Conservation (phyloP, 2,329 filamentous ascomycete species). For the Endothia cerciana region DNA sequence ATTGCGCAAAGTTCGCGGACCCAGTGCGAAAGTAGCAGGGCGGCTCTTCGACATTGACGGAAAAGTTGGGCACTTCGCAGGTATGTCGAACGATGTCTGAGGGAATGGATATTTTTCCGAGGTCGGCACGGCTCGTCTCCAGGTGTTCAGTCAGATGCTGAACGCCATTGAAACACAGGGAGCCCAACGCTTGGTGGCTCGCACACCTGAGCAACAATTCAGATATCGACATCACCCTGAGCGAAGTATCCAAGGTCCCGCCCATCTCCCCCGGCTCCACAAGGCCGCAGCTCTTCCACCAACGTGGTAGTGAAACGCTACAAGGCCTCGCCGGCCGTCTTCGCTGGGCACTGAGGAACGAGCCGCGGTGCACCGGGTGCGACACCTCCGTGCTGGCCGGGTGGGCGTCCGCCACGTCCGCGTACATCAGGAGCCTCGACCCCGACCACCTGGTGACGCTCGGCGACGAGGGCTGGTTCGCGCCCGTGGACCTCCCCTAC, state of each 20-base stretch:
- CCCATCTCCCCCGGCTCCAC: too few relatives aligned
- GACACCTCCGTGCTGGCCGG: conserved; percentile 58
- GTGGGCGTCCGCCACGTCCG: conserved; percentile 61
- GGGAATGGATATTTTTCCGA: neutral
- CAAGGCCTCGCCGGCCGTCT: conserved; percentile 48
- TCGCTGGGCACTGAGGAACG: conserved; percentile 59
- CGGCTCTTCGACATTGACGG: conserved; percentile 23
- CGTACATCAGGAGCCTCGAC: conserved; percentile 66
- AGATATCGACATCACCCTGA: conserved; percentile 54
- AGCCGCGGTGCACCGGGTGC: conserved; percentile 65
- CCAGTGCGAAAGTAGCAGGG: conserved; percentile 23
- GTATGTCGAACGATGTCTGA: neutral
- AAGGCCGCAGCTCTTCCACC: neutral
- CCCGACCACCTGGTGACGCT: conserved; percentile 63
- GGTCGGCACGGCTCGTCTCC: neutral
- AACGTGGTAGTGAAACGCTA: conserved; percentile 51
- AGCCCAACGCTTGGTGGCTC: conserved; percentile 29
- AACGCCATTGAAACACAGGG: conserved; percentile 4
- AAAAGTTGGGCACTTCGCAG: conserved; percentile 23
- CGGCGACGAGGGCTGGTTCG: conserved; percentile 56
- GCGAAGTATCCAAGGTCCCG: conserved; percentile 25
- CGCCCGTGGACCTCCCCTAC: conserved; percentile 34
- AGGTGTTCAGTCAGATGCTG: neutral
- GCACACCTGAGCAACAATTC: conserved; percentile 48
- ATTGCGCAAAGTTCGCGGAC: conserved; percentile 16